phyloP scores from a whole-genome alignment of 1,284 basidiomycete genomes.

The Ustilago curta region DNA sequence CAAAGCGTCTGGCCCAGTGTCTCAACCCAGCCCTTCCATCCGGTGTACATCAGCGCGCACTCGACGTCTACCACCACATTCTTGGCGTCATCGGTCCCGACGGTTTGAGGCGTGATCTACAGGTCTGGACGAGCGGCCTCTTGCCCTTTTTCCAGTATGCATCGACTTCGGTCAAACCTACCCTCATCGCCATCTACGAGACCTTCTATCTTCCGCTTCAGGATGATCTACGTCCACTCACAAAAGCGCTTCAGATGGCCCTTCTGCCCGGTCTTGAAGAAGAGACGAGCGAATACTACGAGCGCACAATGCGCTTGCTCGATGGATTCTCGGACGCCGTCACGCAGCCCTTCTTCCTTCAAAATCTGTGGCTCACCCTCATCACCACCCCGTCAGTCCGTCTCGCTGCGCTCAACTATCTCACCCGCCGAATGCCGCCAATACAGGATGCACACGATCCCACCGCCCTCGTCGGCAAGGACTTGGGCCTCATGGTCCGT shows the following conservation, averaged over 20 bases:
- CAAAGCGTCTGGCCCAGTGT: constrained; percentile 95
- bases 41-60: constrained; percentile 93
- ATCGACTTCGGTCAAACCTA: constrained; percentile 77
- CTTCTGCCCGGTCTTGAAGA: constrained; percentile 76
- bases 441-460: constrained; percentile 33
- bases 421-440: constrained; percentile 80
- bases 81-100: constrained; percentile 88
- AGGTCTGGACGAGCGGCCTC: constrained; percentile 93
- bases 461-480: constrained; percentile 73
- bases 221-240: constrained; percentile 83
- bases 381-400: constrained; percentile 88
- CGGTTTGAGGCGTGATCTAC: constrained; percentile 86
- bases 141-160: constrained; percentile 99
- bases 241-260: constrained; percentile 92
- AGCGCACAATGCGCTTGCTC: constrained; percentile 86
- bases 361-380: constrained; percentile 93
- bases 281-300: constrained; percentile 77
- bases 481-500: constrained; percentile 90
- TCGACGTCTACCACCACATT: constrained; percentile 95
- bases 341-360: constrained; percentile 84
- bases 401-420: constrained; percentile 86
- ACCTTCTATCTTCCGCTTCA: constrained; percentile 83
- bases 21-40: constrained; percentile 95
- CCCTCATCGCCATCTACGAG: constrained; percentile 60
- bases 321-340: constrained; percentile 82